These are phyloP conservation scores for Canariomyces notabilis DNA, from an alignment of 2,329 filamentous ascomycete genomes.

Conservation along the genomic window DNA sequence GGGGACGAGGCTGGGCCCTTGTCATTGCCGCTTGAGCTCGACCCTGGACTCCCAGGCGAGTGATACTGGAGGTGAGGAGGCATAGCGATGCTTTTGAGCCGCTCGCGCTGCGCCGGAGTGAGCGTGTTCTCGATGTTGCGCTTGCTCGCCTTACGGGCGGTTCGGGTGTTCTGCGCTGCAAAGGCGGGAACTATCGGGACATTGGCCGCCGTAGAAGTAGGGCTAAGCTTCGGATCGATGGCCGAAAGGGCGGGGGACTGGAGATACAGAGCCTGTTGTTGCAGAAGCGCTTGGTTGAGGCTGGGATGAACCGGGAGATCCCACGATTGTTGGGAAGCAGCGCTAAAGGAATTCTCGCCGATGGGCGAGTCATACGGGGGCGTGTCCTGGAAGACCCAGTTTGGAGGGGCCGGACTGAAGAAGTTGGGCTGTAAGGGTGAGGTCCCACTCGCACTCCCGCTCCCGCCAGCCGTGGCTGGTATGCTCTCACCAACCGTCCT, in stretches of 20 bases:
- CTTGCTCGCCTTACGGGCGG: slow-evolving; percentile 27
- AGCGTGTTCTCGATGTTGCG: slow-evolving; percentile 38
- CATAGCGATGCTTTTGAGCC: slow-evolving; percentile 60
- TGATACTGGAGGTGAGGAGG: slow-evolving; percentile 57
- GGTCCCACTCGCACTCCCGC: slow-evolving; percentile 20
- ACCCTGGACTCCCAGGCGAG: slow-evolving; percentile 55
- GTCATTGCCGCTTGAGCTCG: slow-evolving; percentile 40
- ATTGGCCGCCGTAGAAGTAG: slow-evolving; percentile 18
- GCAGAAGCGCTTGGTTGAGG: slow-evolving; percentile 27
- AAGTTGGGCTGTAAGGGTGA: slow-evolving; percentile 27
- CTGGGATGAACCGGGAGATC: slow-evolving; percentile 27
- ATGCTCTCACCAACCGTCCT: slow-evolving; percentile 8
- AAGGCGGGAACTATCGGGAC: slow-evolving; percentile 20
- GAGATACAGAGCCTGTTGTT: slow-evolving; percentile 28
- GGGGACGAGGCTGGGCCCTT: slow-evolving; percentile 54
- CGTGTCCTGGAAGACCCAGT: slow-evolving; percentile 46
- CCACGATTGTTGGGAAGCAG: slow-evolving; percentile 30
- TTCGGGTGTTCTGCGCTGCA: slow-evolving; percentile 28
- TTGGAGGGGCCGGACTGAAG: slow-evolving; percentile 35
- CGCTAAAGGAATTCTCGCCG: slow-evolving; percentile 30
- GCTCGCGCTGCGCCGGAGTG: slow-evolving; percentile 56
- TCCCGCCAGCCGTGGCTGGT: slow-evolving; percentile 10
- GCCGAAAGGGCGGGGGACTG: slow-evolving; percentile 28
- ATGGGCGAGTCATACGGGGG: slow-evolving; percentile 45
- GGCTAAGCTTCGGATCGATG: slow-evolving; percentile 30